Evolutionary conservation across 2,329 filamentous ascomycete species (phyloP), one percentile per base, ranked within the genome.

Genomic region (Endoconidiophora laricicola): DNA sequence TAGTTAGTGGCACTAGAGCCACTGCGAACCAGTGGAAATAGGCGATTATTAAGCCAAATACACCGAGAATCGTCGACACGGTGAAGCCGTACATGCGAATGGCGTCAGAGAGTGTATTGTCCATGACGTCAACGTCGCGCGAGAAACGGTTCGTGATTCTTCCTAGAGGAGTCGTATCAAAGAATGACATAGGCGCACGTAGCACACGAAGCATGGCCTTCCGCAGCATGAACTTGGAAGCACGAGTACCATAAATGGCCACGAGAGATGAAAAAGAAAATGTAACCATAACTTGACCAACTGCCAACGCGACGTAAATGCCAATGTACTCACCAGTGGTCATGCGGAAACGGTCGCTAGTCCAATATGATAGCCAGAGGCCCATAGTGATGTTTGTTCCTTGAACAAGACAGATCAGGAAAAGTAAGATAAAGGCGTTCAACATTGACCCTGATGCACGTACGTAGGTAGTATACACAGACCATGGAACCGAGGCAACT

Each of bases 141-240:
- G 86, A 93, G 66, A 96, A 96, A 14, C 91, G 84, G 63, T 96
- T 96, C 20, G 87, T 94, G 62, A 96, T 95, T 37, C 90, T 82
- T 18, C 91, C 91, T 1, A 96, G 73, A 0, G 91, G 91, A 0
- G 91, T 96, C 0, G 91, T 96, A 59, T 98, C 91, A 66, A 96
- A 96, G 67, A 96, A 96, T 3, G 84, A 83, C 86, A 81, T 80
- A n/a, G 78, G 78, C 2, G 78, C 78, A 23, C 78, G 70, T n/a
- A 81, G 66, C 1, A 91, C 86, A 14, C 84, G 74, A 6, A 72
- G 78, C 58, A 96, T 84, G 5, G 91, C 90, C 36, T 78, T 71
- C 26, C 82, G 77, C 46, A 96, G 74, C 76, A 96, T 86, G 38
- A 72, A 72, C 62, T 83, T 90, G 60, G 85, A 91, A 4, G 88